Conservation (phyloP, 208 protist genomes). For the Blechomonas ayalai region DNA sequence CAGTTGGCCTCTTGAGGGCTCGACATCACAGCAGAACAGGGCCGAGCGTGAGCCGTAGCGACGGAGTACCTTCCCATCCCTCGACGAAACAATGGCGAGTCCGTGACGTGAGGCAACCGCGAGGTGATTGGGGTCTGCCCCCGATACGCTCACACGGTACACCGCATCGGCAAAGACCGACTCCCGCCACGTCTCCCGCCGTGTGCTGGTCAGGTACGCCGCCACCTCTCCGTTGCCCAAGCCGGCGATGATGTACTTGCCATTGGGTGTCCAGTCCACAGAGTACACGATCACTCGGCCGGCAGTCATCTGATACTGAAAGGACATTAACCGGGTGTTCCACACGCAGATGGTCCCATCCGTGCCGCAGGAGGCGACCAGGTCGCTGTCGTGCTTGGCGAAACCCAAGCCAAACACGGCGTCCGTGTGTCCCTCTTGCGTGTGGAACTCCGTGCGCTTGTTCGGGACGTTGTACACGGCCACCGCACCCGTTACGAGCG, state of each 20-base stretch:
- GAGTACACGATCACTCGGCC: slow-evolving; percentile 67
- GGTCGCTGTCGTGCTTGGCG: slow-evolving; percentile 68
- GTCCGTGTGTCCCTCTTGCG: slow-evolving; percentile 71
- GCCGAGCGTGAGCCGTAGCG: slow-evolving; percentile 41
- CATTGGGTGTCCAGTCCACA: slow-evolving; percentile 75
- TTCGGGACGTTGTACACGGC: slow-evolving; percentile 65
- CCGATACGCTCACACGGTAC: slow-evolving; percentile 42
- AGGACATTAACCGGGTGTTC: slow-evolving; percentile 50
- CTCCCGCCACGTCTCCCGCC: slow-evolving; percentile 53
- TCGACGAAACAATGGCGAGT: slow-evolving; percentile 44
- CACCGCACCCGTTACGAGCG: slow-evolving; percentile 60
- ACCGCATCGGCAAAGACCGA: slow-evolving; percentile 39
- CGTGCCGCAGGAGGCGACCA: slow-evolving; percentile 62
- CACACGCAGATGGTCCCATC: slow-evolving; percentile 88
- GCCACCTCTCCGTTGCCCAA: slow-evolving; percentile 76
- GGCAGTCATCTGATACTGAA: slow-evolving; percentile 36
- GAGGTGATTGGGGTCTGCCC: slow-evolving; percentile 42
- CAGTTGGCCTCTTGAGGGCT: slow-evolving; percentile 43
- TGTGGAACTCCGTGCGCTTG: slow-evolving; percentile 43
- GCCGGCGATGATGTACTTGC: slow-evolving; percentile 65
- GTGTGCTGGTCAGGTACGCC: slow-evolving; percentile 53
- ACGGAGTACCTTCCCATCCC: slow-evolving; percentile 69
- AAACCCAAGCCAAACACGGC: slow-evolving; percentile 67
- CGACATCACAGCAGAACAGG: slow-evolving; percentile 65
- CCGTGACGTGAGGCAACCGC: slow-evolving; percentile 41